Evolutionary conservation across 768 basidiomycete species (phyloP).

Genomic region (Gloeophyllum trabeum): DNA sequence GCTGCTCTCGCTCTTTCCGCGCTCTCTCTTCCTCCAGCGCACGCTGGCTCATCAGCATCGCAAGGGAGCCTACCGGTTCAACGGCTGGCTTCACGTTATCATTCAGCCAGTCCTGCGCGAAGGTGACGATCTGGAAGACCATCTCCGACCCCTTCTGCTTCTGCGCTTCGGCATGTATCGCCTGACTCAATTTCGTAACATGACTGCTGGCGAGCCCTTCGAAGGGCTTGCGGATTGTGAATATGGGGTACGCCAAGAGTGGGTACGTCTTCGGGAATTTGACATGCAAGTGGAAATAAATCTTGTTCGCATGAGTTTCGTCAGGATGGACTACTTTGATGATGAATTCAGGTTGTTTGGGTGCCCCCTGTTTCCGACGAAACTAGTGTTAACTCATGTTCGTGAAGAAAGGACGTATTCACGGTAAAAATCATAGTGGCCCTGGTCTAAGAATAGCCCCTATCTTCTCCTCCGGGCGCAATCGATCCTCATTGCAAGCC

Average conservation of each 20-base stretch:
- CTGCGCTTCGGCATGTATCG: slow-evolving; percentile 57
- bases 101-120: slow-evolving; percentile 63
- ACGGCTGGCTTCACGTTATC: slow-evolving; percentile 41
- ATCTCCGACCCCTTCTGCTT: slow-evolving; percentile 58
- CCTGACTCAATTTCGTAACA: slow-evolving; percentile 41
- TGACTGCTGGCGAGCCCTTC: slow-evolving; percentile 49
- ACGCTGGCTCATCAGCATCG: slow-evolving; percentile 67
- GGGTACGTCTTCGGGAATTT: slow-evolving; percentile 86
- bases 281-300: slow-evolving; percentile 57
- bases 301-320: slow-evolving; percentile 37
- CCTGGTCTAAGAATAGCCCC: no score
- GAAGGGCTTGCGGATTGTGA: slow-evolving; percentile 56
- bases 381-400: slow-evolving; percentile 1
- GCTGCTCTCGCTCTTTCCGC: slow-evolving; percentile 41
- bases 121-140: slow-evolving; percentile 67
- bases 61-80: slow-evolving; percentile 61
- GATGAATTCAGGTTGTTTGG: slow-evolving; percentile 63
- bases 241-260: slow-evolving; percentile 53
- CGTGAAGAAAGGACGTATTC: slow-evolving; percentile 1
- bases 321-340: slow-evolving; percentile 64
- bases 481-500: no score
- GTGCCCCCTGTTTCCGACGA: slow-evolving; percentile 51
- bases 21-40: slow-evolving; percentile 58
- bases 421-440: background rate
- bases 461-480: no score